Evolutionary conservation across 805 yeast genomes (phyloP), one percentile per base, ranked within the genome.

Genomic region (Ogataea minuta): DNA sequence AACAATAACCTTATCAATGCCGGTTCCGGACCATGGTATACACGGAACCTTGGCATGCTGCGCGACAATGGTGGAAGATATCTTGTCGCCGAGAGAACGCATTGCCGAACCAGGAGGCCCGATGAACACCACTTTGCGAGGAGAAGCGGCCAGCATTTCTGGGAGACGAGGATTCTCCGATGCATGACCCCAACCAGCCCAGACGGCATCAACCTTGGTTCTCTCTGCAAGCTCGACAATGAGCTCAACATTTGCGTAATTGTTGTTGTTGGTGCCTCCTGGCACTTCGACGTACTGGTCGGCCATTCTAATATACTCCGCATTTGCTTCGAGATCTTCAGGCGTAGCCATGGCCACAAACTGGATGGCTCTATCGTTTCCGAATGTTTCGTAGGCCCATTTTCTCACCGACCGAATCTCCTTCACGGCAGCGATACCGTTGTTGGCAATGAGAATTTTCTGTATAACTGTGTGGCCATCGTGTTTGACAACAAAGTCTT

Each of bases 141-240:
- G 88, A 13, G 96, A 88, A n/a, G 83, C 82, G 11, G 98, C 97
- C 62, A 93, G 74, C 65, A 76, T 79, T 66, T 93, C 99, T 20
- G 99, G 99, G 50, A 93, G 77, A 32, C 71, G 64, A 19, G 99
- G 99, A 68, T 95, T 91, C 71, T 93, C 99, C n/a, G 96, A 87
- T 20, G 99, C 99, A 63, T 95, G 99, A 57, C 99, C 99, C 99
- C 99, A 93, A 57, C 99, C 99, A 24, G 99, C 99, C 99, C 99
- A 93, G 43, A 93, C 99, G 17, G 99, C 99, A 63, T 93, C 95
- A 41, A 86, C 97, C 50, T 87, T 79, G 30, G 95, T 84, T 70
- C 97, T 84, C 70, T 93, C 99, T 25, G 99, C 99, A 34, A 93
- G 72, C 57, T 93, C 99, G 33, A 93, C 97, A 63, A 93, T 93